Conservation (phyloP, 805 yeast species). For the Saturnispora sanitii region DNA sequence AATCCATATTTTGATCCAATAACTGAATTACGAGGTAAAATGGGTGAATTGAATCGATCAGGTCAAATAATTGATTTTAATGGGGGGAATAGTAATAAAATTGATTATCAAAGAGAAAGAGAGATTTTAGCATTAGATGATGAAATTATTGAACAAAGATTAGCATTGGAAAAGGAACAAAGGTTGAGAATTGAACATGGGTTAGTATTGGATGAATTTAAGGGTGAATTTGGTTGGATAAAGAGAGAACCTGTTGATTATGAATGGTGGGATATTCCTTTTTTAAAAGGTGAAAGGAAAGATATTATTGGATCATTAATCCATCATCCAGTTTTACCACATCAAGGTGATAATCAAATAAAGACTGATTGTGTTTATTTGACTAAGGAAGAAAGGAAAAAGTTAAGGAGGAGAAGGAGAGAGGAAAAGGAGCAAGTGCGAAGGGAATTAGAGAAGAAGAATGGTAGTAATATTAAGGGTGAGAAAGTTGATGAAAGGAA, state of each 20-base stretch:
- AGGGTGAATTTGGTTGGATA: slow-evolving; percentile 35
- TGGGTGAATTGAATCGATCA: too few relatives aligned
- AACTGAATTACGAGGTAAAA: neutral
- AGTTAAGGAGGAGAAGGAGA: slow-evolving; percentile 39
- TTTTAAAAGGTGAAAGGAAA: too few relatives aligned
- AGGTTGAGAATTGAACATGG: too few relatives aligned
- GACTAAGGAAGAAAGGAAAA: slow-evolving; percentile 58
- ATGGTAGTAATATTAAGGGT: too few relatives aligned
- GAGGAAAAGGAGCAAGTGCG: slow-evolving; percentile 11
- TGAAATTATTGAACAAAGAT: slow-evolving; percentile 25
- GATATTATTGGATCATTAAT: slow-evolving; percentile 57
- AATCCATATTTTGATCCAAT: slow-evolving; percentile 7
- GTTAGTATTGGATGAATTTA: too few relatives aligned
- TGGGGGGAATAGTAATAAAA: neutral
- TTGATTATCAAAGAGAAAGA: neutral
- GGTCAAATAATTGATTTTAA: neutral
- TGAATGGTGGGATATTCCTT: slow-evolving; percentile 87
- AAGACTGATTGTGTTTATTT: slow-evolving; percentile 40
- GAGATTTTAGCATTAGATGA: neutral
- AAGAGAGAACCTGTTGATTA: slow-evolving; percentile 51
- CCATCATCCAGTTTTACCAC: slow-evolving; percentile 66
- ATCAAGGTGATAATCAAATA: slow-evolving; percentile 36
- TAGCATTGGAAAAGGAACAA: slow-evolving; percentile 20
- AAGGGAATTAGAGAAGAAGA: too few relatives aligned
- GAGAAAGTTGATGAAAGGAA: too few relatives aligned